Conservation (phyloP, 306 rosid genomes). For the Ormosia semicastrata region DNA sequence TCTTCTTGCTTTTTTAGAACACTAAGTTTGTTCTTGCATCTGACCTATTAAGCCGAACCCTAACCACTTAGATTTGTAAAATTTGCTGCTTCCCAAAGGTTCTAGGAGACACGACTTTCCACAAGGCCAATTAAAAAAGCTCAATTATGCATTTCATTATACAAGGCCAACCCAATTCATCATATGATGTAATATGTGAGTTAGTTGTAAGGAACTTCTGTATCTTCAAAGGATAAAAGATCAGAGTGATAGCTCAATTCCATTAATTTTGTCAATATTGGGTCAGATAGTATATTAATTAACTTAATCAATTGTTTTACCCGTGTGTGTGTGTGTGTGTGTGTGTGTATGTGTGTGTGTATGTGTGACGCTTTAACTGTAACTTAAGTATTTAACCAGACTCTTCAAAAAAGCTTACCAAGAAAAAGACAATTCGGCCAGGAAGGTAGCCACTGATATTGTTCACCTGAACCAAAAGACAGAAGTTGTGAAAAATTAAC, state of each 20-base stretch:
- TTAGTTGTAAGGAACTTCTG: background rate
- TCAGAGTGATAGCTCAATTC: background rate
- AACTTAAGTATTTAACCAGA: conserved; percentile 10
- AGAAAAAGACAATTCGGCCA: conserved; percentile 93
- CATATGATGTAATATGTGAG: background rate
- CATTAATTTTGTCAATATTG: background rate
- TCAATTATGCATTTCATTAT: background rate
- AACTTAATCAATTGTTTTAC: background rate
- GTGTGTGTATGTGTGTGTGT: background rate
- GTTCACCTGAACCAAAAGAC: conserved; percentile 72
- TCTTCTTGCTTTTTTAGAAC: background rate
- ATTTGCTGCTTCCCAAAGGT: background rate
- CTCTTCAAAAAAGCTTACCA: conserved; percentile 58
- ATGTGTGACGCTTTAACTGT: background rate
- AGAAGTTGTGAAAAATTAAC: conserved; percentile 1
- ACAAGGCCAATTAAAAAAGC: background rate
- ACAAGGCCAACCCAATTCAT: background rate
- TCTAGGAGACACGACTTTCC: background rate
- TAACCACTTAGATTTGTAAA: too few species aligned
- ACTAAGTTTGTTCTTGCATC: background rate
- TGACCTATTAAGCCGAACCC: background rate
- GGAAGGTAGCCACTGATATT: conserved; percentile 99
- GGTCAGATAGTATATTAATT: background rate
- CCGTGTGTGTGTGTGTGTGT: background rate
- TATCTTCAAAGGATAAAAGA: background rate